Percentiles rank a stretch among this genome's conserved stretches.
phyloP scores from a whole-genome alignment of 2,329 filamentous ascomycete species.

The Colletotrichum lindemuthianum region DNA sequence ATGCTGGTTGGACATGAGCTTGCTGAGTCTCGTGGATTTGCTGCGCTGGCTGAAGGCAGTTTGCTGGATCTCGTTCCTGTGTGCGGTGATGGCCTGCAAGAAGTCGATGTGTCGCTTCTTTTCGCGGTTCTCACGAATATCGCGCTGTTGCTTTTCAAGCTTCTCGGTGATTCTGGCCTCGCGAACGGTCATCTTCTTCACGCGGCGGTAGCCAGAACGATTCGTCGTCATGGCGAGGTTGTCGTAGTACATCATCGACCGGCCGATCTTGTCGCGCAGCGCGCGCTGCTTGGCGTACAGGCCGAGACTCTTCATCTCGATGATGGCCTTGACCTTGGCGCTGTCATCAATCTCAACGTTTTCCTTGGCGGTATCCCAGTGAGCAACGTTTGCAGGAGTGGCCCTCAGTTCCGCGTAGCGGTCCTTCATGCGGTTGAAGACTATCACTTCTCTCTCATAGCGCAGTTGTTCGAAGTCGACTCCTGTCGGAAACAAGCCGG shows the following conservation, averaged over 20 bases:
- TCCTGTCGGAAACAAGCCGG: conserved; percentile 88
- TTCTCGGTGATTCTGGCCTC: conserved; percentile 98
- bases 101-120: conserved; percentile 98
- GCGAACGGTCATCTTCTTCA: conserved; percentile 96
- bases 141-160: conserved; percentile 97
- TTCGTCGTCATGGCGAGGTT: conserved; percentile 98
- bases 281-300: conserved; percentile 89
- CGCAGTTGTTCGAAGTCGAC: conserved; percentile 87
- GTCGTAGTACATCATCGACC: conserved; percentile 94
- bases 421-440: conserved; percentile 90
- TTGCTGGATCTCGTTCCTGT: conserved; percentile 80
- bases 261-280: conserved; percentile 85
- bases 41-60: conserved; percentile 73
- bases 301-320: conserved; percentile 92
- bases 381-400: conserved; percentile 84
- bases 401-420: conserved; percentile 86
- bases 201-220: conserved; percentile 85
- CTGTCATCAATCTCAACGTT: conserved; percentile 77
- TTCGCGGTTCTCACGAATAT: conserved; percentile 93
- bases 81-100: conserved; percentile 84
- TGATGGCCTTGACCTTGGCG: conserved; percentile 87
- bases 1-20: conserved; percentile 89
- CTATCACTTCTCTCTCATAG: conserved; percentile 85
- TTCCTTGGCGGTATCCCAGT: conserved; percentile 83
- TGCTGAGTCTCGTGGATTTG: conserved; percentile 86